Percentiles rank a stretch among this genome's conserved stretches.
These are phyloP conservation scores for Leccinum aurantiacum DNA, from an alignment of 768 basidiomycete genomes.

Conservation along the genomic window DNA sequence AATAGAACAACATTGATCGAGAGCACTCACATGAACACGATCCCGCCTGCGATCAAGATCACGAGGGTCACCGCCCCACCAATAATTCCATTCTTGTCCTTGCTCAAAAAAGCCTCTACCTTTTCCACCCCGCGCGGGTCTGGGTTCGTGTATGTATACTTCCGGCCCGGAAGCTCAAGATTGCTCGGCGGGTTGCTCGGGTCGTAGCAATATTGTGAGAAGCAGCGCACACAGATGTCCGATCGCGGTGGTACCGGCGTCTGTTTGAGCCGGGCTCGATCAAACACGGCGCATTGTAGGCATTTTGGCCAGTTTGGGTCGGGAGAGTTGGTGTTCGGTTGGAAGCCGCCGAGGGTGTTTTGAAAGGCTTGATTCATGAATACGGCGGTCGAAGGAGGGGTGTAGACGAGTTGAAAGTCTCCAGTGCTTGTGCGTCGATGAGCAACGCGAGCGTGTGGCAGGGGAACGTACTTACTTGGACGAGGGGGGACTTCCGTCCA, in stretches of 20 bases:
- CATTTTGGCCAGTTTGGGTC: slow-evolving; percentile 54
- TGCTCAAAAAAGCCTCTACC: slow-evolving; percentile 42
- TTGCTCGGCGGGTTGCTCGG: slow-evolving; percentile 60
- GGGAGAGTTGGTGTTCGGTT: slow-evolving; percentile 53
- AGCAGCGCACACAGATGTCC: slow-evolving; percentile 54
- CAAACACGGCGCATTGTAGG: slow-evolving; percentile 63
- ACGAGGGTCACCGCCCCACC: slow-evolving; percentile 44
- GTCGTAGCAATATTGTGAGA: slow-evolving; percentile 58
- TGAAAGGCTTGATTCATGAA: slow-evolving; percentile 62
- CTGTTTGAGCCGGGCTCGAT: slow-evolving; percentile 48
- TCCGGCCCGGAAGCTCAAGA: slow-evolving; percentile 38
- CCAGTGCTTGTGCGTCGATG: slow-evolving; percentile 39
- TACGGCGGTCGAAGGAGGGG: slow-evolving; percentile 47
- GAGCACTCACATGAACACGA: slow-evolving; percentile 36
- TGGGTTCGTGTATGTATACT: slow-evolving; percentile 51
- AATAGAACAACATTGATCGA: neutral
- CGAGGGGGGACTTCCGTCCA: slow-evolving; percentile 58
- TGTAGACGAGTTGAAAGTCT: slow-evolving; percentile 64
- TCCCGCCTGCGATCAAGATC: slow-evolving; percentile 39
- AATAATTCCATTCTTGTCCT: slow-evolving; percentile 48
- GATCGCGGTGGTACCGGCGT: slow-evolving; percentile 40
- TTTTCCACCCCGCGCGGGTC: slow-evolving; percentile 49
- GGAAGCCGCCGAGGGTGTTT: slow-evolving; percentile 60
- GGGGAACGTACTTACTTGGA: slow-evolving; percentile 49
- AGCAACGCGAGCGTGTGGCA: slow-evolving; percentile 6